Percentiles rank a stretch among this genome's conserved stretches.
phyloP scores from a whole-genome alignment of 257 asterid genomes.

The Scutellaria minor region DNA sequence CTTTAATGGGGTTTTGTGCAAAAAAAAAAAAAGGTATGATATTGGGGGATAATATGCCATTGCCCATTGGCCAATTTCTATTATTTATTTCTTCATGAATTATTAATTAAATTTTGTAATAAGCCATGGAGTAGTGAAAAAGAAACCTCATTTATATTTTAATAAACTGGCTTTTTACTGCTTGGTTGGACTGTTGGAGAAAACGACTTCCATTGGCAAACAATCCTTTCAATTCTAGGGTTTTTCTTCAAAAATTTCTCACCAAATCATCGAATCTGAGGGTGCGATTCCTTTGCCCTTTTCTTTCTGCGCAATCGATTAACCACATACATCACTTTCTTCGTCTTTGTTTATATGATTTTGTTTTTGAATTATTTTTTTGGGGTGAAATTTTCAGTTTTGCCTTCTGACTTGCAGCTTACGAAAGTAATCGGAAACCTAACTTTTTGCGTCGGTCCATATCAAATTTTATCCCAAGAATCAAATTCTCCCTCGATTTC shows the following conservation, averaged over 20 bases:
- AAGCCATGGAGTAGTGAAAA: slow-evolving; percentile 36
- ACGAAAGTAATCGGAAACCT: slow-evolving; percentile 50
- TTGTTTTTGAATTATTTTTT: background rate
- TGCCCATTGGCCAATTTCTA: no score
- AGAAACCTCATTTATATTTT: slow-evolving; percentile 25
- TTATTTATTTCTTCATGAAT: background rate
- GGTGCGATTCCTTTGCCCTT: slow-evolving; percentile 23
- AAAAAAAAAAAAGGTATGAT: background rate
- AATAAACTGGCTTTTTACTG: background rate
- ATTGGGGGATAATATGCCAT: background rate
- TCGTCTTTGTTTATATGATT: background rate
- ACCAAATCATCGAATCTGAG: slow-evolving; percentile 32
- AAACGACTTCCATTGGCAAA: slow-evolving; percentile 20
- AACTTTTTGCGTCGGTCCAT: slow-evolving; percentile 31
- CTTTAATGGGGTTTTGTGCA: background rate
- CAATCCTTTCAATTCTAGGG: slow-evolving; percentile 40
- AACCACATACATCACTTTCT: background rate
- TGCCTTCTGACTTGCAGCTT: slow-evolving; percentile 41
- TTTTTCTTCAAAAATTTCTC: slow-evolving; percentile 27
- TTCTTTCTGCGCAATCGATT: slow-evolving; percentile 12
- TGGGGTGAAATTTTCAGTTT: background rate
- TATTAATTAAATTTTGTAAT: background rate
- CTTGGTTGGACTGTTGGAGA: slow-evolving; percentile 1
- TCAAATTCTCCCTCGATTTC: slow-evolving; percentile 20
- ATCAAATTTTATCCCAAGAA: slow-evolving; percentile 31